Evolutionary conservation across 495 filamentous ascomycete species (phyloP).

Genomic region (Symbiotaphrina buchneri): DNA sequence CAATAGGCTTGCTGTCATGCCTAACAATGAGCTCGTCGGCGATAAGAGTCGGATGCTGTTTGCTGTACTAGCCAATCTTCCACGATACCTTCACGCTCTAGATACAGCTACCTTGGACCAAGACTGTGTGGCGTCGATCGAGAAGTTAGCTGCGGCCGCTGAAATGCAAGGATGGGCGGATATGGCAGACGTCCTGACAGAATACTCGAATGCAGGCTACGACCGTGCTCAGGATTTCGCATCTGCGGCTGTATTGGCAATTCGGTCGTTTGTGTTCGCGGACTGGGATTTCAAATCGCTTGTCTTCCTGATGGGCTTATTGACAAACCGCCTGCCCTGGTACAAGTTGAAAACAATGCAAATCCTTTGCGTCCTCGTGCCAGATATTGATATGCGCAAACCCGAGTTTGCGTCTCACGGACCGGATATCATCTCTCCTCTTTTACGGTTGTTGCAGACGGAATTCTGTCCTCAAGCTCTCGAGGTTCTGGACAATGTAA

Average conservation of each 20-base stretch:
- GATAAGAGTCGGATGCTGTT: conserved; percentile 64
- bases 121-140: conserved; percentile 34
- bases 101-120: conserved; percentile 34
- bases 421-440: conserved; percentile 83
- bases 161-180: conserved; percentile 37
- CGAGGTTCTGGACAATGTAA: conserved; percentile 78
- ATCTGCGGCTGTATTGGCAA: conserved; percentile 45
- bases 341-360: conserved; percentile 85
- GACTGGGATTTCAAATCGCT: conserved; percentile 61
- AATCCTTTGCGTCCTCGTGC: conserved; percentile 64
- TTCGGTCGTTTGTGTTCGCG: conserved; percentile 66
- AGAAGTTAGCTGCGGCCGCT: conserved; percentile 45
- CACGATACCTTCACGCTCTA: conserved; percentile 64
- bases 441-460: conserved; percentile 77
- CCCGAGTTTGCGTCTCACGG: conserved; percentile 77
- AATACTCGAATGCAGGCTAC: conserved; percentile 46
- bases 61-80: conserved; percentile 67
- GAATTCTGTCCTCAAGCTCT: conserved; percentile 83
- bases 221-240: conserved; percentile 59
- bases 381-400: conserved; percentile 83
- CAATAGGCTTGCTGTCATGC: conserved; percentile 55
- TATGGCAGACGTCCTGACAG: conserved; percentile 37
- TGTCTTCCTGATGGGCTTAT: conserved; percentile 74
- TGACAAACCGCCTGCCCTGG: conserved; percentile 73
- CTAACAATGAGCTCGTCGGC: conserved; percentile 62